Percentiles rank a stretch among this genome's conserved stretches.
phyloP scores from a whole-genome alignment of 2,329 filamentous ascomycete species.

The Sporothrix sp. region DNA sequence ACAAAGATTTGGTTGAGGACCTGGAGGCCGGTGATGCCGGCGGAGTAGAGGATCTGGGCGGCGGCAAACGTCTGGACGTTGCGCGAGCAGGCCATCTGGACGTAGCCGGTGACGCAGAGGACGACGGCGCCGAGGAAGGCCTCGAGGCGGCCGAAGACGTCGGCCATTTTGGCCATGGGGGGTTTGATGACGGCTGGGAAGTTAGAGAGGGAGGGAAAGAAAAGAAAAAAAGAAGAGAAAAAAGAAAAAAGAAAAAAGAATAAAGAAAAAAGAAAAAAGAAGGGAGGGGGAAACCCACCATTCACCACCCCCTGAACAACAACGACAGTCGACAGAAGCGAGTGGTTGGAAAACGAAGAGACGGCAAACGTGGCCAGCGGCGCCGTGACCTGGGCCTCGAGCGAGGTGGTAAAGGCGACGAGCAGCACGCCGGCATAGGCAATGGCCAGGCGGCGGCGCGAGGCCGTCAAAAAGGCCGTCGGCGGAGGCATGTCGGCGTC shows the following conservation, averaged over 20 bases:
- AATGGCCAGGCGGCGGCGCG: slow-evolving; percentile 13
- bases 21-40: slow-evolving; percentile 35
- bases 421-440: slow-evolving; percentile 34
- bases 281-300: slow-evolving; percentile 28
- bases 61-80: slow-evolving; percentile 43
- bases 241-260: neutral
- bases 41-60: slow-evolving; percentile 52
- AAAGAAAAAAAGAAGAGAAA: neutral
- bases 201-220: slow-evolving; percentile 1
- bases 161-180: slow-evolving; percentile 51
- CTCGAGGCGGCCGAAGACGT: slow-evolving; percentile 53
- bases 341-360: slow-evolving; percentile 53
- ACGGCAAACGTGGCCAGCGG: slow-evolving; percentile 54
- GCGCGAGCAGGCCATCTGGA: slow-evolving; percentile 45
- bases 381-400: slow-evolving; percentile 54
- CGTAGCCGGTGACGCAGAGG: slow-evolving; percentile 47
- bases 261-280: neutral
- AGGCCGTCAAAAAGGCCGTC: slow-evolving; percentile 9
- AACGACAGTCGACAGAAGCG: slow-evolving; percentile 52
- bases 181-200: slow-evolving; percentile 45
- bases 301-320: slow-evolving; percentile 57
- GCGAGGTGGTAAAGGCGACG: slow-evolving; percentile 56
- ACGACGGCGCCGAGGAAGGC: slow-evolving; percentile 45
- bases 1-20: slow-evolving; percentile 56
- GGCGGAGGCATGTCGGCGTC: slow-evolving; percentile 10